phyloP scores from a whole-genome alignment of 176 grass and related monocot genomes.

The Tuctoria greenei region DNA sequence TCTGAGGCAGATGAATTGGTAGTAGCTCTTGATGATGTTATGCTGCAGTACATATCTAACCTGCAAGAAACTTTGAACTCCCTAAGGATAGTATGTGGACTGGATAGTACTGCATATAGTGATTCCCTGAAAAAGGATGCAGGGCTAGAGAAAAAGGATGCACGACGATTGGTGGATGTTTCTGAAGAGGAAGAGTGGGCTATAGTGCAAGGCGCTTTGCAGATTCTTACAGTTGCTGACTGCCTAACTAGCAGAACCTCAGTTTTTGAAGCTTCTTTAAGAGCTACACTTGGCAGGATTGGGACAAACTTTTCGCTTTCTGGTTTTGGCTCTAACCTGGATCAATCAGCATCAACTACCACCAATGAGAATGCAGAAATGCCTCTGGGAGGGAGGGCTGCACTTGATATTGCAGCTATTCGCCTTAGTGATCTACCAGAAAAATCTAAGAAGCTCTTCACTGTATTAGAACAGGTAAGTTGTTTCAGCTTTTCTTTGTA shows the following conservation, averaged over 20 bases:
- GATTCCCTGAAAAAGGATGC: constrained; percentile 55
- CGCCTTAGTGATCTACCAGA: constrained; percentile 86
- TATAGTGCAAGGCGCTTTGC: constrained; percentile 93
- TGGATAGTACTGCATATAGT: constrained; percentile 62
- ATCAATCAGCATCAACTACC: constrained; percentile 44
- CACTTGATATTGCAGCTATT: constrained; percentile 79
- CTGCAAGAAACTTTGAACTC: constrained; percentile 95
- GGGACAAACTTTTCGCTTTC: constrained; percentile 86
- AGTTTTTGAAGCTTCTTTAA: constrained; percentile 98
- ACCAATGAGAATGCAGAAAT: constrained; percentile 49
- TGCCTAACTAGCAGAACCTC: constrained; percentile 85
- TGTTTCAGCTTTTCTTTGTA: constrained; percentile 25
- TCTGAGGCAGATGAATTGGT: constrained; percentile 95
- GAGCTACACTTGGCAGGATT: constrained; percentile 88
- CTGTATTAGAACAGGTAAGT: constrained; percentile 82
- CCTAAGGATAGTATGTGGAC: constrained; percentile 70
- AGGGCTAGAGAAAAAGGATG: constrained; percentile 63
- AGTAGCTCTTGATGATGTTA: constrained; percentile 79
- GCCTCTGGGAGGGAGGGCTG: constrained; percentile 52
- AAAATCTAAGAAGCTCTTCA: constrained; percentile 86
- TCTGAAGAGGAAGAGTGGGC: constrained; percentile 99
- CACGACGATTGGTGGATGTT: constrained; percentile 54
- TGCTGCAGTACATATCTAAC: constrained; percentile 93
- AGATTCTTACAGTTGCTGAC: constrained; percentile 97
- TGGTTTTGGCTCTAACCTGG: constrained; percentile 50